Percentiles rank a stretch among this genome's conserved stretches.
These are phyloP conservation scores for Sarocladiaceae sp. DNA, from an alignment of 2,329 filamentous ascomycete genomes.

Conservation along the genomic window DNA sequence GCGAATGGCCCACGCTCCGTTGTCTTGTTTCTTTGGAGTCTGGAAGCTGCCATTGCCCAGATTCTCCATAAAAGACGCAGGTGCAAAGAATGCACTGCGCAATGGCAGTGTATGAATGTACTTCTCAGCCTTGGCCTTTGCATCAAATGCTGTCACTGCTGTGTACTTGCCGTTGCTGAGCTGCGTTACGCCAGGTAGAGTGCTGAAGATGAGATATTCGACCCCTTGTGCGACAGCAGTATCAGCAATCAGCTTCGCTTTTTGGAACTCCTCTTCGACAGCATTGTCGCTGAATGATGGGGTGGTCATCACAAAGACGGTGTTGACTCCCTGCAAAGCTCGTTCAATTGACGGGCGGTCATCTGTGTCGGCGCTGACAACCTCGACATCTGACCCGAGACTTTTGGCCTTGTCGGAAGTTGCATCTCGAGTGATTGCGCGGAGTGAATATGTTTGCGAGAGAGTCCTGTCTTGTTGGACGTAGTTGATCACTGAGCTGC, in stretches of 20 bases:
- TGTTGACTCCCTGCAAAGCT: conserved; percentile 40
- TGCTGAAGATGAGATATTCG: conserved; percentile 36
- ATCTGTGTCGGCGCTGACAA: conserved; percentile 36
- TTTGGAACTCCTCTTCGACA: conserved; percentile 29
- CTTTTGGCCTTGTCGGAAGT: conserved; percentile 25
- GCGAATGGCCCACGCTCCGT: neutral
- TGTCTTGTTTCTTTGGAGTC: neutral
- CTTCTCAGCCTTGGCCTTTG: conserved; percentile 45
- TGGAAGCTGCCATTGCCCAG: conserved; percentile 13
- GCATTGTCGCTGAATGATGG: conserved; percentile 29
- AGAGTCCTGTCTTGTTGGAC: conserved; percentile 40
- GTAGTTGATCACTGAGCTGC: conserved; percentile 40
- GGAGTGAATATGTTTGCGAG: conserved; percentile 41
- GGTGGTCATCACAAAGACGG: conserved; percentile 44
- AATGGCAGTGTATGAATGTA: conserved; percentile 46
- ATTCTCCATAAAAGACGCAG: conserved; percentile 40
- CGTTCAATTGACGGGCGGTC: conserved; percentile 31
- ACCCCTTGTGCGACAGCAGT: conserved; percentile 30
- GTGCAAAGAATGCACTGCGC: conserved; percentile 35
- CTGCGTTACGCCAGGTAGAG: conserved; percentile 27
- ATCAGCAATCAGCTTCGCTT: conserved; percentile 36
- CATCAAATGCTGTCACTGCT: conserved; percentile 41
- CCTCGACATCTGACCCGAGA: conserved; percentile 25
- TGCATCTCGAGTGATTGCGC: conserved; percentile 45
- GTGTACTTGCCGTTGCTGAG: conserved; percentile 29